Evolutionary conservation across 2,329 filamentous ascomycete genomes (phyloP), one percentile per base, ranked within the genome.

Genomic region (Exophiala calicioides): DNA sequence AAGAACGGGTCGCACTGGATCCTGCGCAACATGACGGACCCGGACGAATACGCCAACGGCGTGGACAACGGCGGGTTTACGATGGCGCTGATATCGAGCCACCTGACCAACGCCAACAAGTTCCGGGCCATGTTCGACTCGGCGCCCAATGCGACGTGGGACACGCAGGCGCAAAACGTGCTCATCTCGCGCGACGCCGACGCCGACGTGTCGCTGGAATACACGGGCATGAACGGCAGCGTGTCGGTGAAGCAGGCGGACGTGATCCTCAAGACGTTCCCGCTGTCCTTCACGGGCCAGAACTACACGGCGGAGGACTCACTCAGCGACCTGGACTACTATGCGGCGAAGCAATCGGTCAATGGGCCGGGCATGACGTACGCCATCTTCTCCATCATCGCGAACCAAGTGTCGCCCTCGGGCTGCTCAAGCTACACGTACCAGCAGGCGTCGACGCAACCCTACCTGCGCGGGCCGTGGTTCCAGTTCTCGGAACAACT

Each of bases 281-380:
- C 85, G 2, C 63, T 86, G 2, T 76, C 78, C 44, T 86, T 79
- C 53, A 74, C 75, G 3, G 52, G 49, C 12, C 71, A 78, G 37
- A 77, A 79, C 32, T 76, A 77, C 56, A 76, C 63, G 15, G 73
- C 60, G 1, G 55, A 66, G 23, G 62, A 77, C 55, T 75, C 74
- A 10, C 62, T 79, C 35, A 72, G 69, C 21, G 80, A 86, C 54
- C 65, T 86, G 15, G 80, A 86, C 56, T 87, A 85, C 59, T 86
- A 87, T 58, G 82, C 84, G 3, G 79, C 79, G 33, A 83, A 81
- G 44, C 84, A 87, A 64, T 84, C 82, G 1, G 68, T 77, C 1
- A 76, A 85, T 55, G 84, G 84, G 0, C 84, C 84, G 1, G 84
- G 79, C 3, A 88, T 88, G 84, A 87, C 84, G 1, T 88, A 84